Evolutionary conservation across 495 filamentous ascomycete species (phyloP), one percentile per base, ranked within the genome.

Genomic region (Parathielavia appendiculata): DNA sequence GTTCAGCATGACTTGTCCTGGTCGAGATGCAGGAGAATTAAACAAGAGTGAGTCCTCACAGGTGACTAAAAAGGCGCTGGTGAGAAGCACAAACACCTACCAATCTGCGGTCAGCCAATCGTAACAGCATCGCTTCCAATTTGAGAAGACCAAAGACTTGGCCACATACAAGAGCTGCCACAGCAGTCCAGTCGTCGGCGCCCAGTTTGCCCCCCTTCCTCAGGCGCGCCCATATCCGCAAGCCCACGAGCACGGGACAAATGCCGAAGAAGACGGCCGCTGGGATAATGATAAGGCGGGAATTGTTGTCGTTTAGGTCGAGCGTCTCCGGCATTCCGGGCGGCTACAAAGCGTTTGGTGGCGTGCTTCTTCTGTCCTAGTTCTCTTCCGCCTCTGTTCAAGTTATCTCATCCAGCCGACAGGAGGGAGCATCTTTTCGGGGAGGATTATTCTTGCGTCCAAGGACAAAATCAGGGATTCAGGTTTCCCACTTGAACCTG

Each of bases 251-350:
- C n/a, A 51, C 32, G 30, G 48, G 48, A 32, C 48, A 51, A 32
- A 51, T 51, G 48, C 36, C 48, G 30, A 51, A 16, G 32, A 51
- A 51, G 30, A 51, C 32, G 34, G 26, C 46, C 23, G 48, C 7
- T 2, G 48, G 48, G 17, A 51, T 51, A 32, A 36, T 36, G 1
- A 51, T n/a, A 20, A 51, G 48, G 48, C 22, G 13, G 7, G 48
- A 30, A 51, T 51, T 51, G 48, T 51, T 51, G 30, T 17, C 48
- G 48, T 51, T 51, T 22, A n/a, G 48, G 48, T 51, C 32, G 48
- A 51, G 14, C 48, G 12, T 51, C 20, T 35, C 48, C 30, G 16
- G 9, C 48, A 51, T 51, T 30, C 48, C 48, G 48, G 48, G 32
- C 30, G 48, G 48, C 30, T n/a, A 36, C 30, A 8, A 6, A 19